Conservation (phyloP, 129 eudicot genomes). For the Pulicaria dysenterica region DNA sequence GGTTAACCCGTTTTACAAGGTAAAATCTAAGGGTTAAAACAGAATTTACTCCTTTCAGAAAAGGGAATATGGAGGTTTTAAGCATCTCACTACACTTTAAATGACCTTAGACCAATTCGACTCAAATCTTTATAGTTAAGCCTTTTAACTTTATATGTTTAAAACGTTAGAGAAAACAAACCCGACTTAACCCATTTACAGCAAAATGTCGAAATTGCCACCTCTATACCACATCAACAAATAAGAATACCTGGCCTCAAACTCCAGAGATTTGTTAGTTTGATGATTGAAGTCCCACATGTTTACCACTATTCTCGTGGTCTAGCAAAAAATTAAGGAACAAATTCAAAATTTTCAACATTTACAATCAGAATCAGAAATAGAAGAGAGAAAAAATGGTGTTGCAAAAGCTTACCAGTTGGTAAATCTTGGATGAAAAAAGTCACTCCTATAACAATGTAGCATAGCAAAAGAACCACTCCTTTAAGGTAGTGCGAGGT, state of each 20-base stretch:
- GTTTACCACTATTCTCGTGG: background rate
- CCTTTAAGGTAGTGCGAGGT: conserved; percentile 96
- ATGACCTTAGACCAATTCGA: background rate
- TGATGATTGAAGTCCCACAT: conserved; percentile 7
- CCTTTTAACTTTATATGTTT: background rate
- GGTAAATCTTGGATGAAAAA: conserved; percentile 49
- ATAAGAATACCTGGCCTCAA: conserved; percentile 16
- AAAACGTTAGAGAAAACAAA: background rate
- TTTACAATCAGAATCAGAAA: background rate
- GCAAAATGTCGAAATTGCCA: background rate
- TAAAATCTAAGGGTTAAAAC: too few relatives aligned
- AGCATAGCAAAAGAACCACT: conserved; percentile 75
- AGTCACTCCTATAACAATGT: conserved; percentile 66
- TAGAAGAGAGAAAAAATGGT: background rate
- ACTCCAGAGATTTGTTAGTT: conserved; percentile 5
- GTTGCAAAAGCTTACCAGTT: conserved; percentile 39
- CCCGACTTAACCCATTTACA: background rate
- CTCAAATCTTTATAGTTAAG: background rate
- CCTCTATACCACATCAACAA: background rate
- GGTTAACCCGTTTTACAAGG: too few relatives aligned
- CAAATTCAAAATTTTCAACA: background rate
- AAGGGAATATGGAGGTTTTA: background rate
- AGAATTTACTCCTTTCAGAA: too few relatives aligned
- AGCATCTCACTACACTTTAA: background rate
- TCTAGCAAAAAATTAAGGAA: conserved; percentile 6